Evolutionary conservation across 2,329 filamentous ascomycete genomes (phyloP).

Genomic region (Pestalotiopsis sp.): DNA sequence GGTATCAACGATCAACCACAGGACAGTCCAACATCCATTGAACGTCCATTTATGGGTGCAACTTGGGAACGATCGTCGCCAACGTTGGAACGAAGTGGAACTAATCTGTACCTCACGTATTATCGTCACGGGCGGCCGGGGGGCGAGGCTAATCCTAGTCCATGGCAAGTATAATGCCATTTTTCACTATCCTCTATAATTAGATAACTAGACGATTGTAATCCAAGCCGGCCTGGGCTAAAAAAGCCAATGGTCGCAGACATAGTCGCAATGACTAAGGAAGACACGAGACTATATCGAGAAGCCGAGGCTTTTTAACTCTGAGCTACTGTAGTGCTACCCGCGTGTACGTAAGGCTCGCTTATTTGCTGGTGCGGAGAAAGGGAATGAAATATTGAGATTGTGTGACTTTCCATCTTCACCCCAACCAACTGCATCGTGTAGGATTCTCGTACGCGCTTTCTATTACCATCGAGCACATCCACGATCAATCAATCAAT

Average conservation of each 20-base stretch:
- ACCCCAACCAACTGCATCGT: no score
- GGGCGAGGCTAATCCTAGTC: not conserved
- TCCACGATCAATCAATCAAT: not conserved
- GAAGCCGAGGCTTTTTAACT: not conserved
- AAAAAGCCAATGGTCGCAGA: not conserved
- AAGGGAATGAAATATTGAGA: not conserved
- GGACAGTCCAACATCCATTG: not conserved
- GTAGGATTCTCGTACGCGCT: no score
- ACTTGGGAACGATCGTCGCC: not conserved
- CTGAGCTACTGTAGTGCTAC: not conserved
- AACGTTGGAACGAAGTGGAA: not conserved
- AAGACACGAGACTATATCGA: not conserved
- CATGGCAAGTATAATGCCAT: not conserved
- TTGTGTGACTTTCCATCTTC: not conserved
- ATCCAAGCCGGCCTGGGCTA: not conserved
- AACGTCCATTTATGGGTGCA: not conserved
- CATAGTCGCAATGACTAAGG: not conserved
- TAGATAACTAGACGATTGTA: not conserved
- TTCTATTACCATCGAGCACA: no score
- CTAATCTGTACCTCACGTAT: no score
- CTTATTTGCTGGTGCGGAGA: not conserved
- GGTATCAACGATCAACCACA: not conserved
- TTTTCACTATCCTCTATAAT: not conserved
- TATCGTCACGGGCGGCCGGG: not conserved
- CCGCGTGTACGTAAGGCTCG: not conserved